Percentiles rank a stretch among this genome's conserved stretches.
Conservation (phyloP, 2,329 filamentous ascomycete species). For the Colletotrichum lupini region DNA sequence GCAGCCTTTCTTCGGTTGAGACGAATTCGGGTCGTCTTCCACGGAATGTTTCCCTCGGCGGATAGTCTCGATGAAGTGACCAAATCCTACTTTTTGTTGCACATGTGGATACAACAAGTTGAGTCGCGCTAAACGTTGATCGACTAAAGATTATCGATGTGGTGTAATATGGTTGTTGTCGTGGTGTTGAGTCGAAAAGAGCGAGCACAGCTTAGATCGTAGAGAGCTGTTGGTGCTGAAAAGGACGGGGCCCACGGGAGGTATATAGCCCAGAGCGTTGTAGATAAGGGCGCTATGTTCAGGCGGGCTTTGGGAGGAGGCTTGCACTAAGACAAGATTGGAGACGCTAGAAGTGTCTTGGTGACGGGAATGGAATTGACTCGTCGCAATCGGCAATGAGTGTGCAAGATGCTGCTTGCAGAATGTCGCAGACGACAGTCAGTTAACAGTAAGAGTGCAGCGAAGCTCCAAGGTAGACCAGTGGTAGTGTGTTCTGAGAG, state of each 20-base stretch:
- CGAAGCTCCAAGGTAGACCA: constrained; percentile 11
- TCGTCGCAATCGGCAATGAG: constrained; percentile 33
- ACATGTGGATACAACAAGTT: neutral
- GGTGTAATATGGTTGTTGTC: neutral
- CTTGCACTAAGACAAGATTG: constrained; percentile 30
- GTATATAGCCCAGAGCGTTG: constrained; percentile 34
- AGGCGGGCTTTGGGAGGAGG: constrained; percentile 16
- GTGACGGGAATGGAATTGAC: constrained; percentile 37
- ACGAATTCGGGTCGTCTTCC: neutral
- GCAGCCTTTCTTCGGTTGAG: neutral
- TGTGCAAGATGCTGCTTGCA: constrained; percentile 29
- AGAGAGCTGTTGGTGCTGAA: neutral
- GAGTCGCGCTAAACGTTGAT: neutral
- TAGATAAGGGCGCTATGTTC: constrained; percentile 1
- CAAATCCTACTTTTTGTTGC: neutral
- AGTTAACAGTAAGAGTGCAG: constrained; percentile 18
- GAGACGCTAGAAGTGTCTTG: constrained; percentile 34
- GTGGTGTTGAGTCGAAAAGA: neutral
- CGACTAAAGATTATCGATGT: neutral
- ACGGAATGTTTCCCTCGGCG: neutral
- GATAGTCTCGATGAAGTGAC: neutral
- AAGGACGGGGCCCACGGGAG: constrained; percentile 21
- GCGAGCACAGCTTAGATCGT: neutral
- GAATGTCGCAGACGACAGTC: constrained; percentile 23
- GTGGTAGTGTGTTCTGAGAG: constrained; percentile 20